Evolutionary conservation across 192 early-diverging fungal genomes (phyloP), one percentile per base, ranked within the genome.

Genomic region (Dissophora globulifera): DNA sequence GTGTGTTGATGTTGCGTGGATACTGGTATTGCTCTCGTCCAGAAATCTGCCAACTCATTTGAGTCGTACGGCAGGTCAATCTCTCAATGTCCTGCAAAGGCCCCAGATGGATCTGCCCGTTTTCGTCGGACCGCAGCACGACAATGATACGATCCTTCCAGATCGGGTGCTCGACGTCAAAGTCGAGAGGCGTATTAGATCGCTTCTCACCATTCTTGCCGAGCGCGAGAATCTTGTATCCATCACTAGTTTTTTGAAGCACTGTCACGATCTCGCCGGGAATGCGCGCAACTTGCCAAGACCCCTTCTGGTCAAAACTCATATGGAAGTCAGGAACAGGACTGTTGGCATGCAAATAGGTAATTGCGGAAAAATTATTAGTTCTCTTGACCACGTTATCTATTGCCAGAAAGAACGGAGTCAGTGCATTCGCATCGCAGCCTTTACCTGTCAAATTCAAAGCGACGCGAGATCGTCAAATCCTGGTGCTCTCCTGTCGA

Each of bases 151-250:
- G 15, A 8, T 40, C 15, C 3, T 0, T 15, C 20, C 54, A 43
- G 22, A 75, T 50, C 0, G 45, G 58, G 31, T 81, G 80, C 2
- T 52, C 49, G 15, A 80, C 30, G 23, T 43, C 22, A 32, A 85
- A 42, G 5, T 29, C 54, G 1, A 81, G 47, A 4, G 60, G 42
- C 1, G 56, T 56, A 23, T 75, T 46, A 9, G 50, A 32, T 17
- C 69, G 62, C 3, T 60, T 56, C 48, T 85, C 83, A 20, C 83
- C 72, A 45, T 83, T 83, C 42, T 71, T 80, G 20, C 81, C 81
- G 16, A 79, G 48, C 3, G 69, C 71, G 20, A 75, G 58, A 33
- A 79, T 26, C 41, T 48, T 70, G 43, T 83, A 83, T 2, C 72
- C 72, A 4, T 62, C 52, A 11, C 13, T 6, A 11, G 30, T n/a